Percentiles rank a stretch among this genome's conserved stretches.
These are phyloP conservation scores for Trifolium fragiferum DNA, from an alignment of 306 rosid species.

Conservation along the genomic window DNA sequence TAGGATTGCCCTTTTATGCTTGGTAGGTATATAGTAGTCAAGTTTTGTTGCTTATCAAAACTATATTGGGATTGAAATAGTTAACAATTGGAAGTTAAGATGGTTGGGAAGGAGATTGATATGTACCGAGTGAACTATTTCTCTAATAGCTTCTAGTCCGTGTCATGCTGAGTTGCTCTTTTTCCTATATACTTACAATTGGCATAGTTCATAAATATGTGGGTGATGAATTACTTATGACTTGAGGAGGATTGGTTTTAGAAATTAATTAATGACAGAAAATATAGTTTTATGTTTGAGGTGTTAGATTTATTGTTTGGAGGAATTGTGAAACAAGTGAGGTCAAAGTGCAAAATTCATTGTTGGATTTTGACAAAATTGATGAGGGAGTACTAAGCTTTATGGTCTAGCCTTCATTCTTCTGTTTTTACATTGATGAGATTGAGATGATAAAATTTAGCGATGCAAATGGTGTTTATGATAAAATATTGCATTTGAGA, in stretches of 20 bases:
- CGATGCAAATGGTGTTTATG: neutral
- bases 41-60: slow-evolving; percentile 22
- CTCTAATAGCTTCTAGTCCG: neutral
- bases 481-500: neutral
- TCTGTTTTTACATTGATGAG: neutral
- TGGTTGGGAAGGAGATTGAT: slow-evolving; percentile 11
- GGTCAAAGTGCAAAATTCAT: neutral
- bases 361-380: neutral
- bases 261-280: neutral
- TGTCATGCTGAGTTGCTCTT: neutral
- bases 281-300: neutral
- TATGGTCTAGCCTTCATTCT: neutral
- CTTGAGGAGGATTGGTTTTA: slow-evolving; percentile 1
- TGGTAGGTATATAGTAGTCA: slow-evolving; percentile 10
- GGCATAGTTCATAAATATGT: neutral
- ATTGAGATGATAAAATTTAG: neutral
- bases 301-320: slow-evolving; percentile 9
- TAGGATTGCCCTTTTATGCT: neutral
- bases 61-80: slow-evolving; percentile 8
- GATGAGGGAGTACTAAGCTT: no score
- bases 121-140: neutral
- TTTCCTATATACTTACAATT: neutral
- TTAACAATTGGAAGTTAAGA: slow-evolving; percentile 30
- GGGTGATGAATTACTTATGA: neutral
- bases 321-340: neutral